These are phyloP conservation scores for Trichosporon faecale DNA, from an alignment of 1,284 basidiomycete genomes.

Conservation along the genomic window DNA sequence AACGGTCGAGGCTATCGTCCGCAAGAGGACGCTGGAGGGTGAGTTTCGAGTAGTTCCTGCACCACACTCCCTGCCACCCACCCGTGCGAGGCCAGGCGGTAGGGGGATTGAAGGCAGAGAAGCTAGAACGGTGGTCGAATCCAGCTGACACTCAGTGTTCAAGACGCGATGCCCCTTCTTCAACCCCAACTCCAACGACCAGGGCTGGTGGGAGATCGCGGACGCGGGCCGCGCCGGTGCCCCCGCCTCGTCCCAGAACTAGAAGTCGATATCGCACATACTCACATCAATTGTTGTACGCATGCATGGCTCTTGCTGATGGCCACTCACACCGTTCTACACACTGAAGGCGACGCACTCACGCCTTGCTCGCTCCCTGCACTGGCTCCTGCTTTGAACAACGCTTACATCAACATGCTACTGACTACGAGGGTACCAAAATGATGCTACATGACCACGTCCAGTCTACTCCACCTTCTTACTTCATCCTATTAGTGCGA, in stretches of 20 bases:
- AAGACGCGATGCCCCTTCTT: slow-evolving; percentile 78
- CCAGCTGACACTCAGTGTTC: slow-evolving; percentile 60
- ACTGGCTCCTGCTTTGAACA: background rate
- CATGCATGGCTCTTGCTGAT: slow-evolving; percentile 47
- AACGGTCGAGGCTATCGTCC: slow-evolving; percentile 72
- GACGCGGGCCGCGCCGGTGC: slow-evolving; percentile 28
- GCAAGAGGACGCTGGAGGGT: slow-evolving; percentile 75
- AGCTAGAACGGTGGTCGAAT: too few species aligned
- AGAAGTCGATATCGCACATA: background rate
- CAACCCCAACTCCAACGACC: slow-evolving; percentile 61
- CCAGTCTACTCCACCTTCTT: background rate
- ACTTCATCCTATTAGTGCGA: background rate
- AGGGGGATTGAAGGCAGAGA: background rate
- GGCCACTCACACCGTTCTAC: background rate
- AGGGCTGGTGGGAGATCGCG: slow-evolving; percentile 66
- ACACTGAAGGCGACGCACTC: too few species aligned
- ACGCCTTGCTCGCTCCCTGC: background rate
- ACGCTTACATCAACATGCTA: background rate
- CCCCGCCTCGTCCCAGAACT: background rate
- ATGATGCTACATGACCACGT: background rate
- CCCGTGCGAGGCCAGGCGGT: too few species aligned
- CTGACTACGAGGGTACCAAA: background rate
- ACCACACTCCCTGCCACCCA: too few species aligned
- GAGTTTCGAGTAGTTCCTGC: slow-evolving; percentile 33
- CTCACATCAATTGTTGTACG: background rate